A percentile compares a stretch with the other conserved stretches of the same genome.
Conservation (phyloP, 106 monocot species). For the Ottelia alismoides region DNA sequence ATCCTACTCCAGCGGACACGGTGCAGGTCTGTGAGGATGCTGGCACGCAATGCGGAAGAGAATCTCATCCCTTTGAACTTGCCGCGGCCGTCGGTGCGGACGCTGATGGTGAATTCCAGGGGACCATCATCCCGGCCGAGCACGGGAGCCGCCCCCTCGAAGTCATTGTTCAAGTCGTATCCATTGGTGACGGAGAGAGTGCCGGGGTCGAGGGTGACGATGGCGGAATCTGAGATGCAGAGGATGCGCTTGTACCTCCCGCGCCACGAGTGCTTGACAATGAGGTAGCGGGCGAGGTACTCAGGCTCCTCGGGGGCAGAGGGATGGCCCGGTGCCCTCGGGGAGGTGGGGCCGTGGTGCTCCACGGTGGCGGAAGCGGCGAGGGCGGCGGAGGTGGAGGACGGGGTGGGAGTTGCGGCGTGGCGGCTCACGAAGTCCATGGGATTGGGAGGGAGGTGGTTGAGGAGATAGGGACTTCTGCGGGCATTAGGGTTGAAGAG, state of each 20-base stretch:
- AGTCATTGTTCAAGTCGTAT: conserved; percentile 45
- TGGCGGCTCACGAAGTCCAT: conserved; percentile 97
- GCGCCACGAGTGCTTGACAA: conserved; percentile 96
- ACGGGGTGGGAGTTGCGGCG: conserved; percentile 15
- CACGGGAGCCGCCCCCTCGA: conserved; percentile 69
- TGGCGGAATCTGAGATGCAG: conserved; percentile 45
- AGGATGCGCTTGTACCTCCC: conserved; percentile 89
- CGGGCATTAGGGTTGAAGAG: conserved; percentile 42
- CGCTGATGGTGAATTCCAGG: conserved; percentile 63
- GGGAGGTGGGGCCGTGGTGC: not conserved
- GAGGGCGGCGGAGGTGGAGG: conserved; percentile 5
- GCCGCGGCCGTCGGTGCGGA: conserved; percentile 70
- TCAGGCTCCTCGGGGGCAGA: conserved; percentile 68
- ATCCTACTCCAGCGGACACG: conserved; percentile 28
- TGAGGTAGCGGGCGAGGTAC: conserved; percentile 80
- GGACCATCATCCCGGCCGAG: conserved; percentile 40
- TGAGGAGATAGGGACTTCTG: conserved; percentile 29
- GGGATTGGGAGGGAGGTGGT: conserved; percentile 35
- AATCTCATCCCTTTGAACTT: conserved; percentile 80
- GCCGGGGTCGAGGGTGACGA: conserved; percentile 69
- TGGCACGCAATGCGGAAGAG: conserved; percentile 54
- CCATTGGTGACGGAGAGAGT: conserved; percentile 83
- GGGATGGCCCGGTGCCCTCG: conserved; percentile 2
- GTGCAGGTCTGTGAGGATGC: conserved; percentile 82
- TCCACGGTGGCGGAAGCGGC: conserved; percentile 13